A percentile compares a stretch with the other conserved stretches of the same genome.
phyloP scores from a whole-genome alignment of 306 rosid species.

The Mucuna pruriens region DNA sequence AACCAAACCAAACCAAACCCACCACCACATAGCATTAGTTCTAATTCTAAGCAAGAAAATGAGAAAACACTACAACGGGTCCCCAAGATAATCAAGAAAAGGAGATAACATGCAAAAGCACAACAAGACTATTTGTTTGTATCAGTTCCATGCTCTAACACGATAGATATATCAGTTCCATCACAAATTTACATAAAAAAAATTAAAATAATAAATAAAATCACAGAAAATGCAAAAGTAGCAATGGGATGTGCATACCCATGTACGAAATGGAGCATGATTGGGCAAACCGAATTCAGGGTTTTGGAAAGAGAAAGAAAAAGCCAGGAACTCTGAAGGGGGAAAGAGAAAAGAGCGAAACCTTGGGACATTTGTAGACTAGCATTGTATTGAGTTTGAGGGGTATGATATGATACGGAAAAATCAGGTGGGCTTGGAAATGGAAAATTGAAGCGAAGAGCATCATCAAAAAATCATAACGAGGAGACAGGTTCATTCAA shows the following conservation, averaged over 20 bases:
- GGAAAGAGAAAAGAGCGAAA: constrained; percentile 32
- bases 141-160: too few species aligned
- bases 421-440: constrained; percentile 16
- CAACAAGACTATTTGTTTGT: too few species aligned
- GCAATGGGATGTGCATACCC: too few species aligned
- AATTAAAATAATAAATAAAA: constrained; percentile 18
- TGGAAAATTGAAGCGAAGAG: constrained; percentile 20
- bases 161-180: too few species aligned
- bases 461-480: constrained; percentile 1
- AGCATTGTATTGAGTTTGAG: too few species aligned
- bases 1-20: constrained; percentile 26
- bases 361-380: constrained; percentile 99
- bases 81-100: too few species aligned
- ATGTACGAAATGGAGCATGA: background rate
- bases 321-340: background rate
- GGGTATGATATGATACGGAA: too few species aligned
- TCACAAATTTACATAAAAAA: constrained; percentile 40
- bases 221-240: too few species aligned
- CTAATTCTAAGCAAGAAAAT: background rate
- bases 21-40: background rate
- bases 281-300: constrained; percentile 23
- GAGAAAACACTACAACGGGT: background rate
- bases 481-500: background rate
- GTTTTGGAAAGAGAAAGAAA: background rate
- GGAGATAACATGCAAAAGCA: too few species aligned